Evolutionary conservation across 1,284 basidiomycete species (phyloP).

Genomic region (Lignosus rhinocerotis): DNA sequence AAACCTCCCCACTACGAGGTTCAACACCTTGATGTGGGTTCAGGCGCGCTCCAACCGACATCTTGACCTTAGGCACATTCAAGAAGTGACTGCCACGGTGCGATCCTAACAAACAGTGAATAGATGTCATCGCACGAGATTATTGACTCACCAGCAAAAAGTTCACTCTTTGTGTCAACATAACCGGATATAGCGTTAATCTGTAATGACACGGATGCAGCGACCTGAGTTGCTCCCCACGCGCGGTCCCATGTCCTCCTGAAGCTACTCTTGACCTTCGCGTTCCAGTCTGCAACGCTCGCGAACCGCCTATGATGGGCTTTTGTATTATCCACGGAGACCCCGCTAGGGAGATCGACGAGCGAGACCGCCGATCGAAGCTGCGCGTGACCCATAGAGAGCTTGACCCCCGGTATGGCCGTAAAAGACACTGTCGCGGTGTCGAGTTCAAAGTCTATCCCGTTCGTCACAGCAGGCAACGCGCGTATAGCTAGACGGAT

Average conservation of each 20-base stretch:
- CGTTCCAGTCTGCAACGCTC: slow-evolving; percentile 62
- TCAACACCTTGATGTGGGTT: slow-evolving; percentile 60
- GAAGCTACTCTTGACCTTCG: slow-evolving; percentile 57
- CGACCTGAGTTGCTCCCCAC: slow-evolving; percentile 61
- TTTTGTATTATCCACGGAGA: slow-evolving; percentile 30
- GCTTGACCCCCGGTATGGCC: slow-evolving; percentile 48
- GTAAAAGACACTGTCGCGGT: slow-evolving; percentile 50
- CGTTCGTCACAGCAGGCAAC: slow-evolving; percentile 64
- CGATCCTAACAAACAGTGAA: slow-evolving; percentile 5
- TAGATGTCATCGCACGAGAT: no score
- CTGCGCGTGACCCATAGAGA: slow-evolving; percentile 51
- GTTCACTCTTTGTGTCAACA: slow-evolving; percentile 32
- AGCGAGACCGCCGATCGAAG: slow-evolving; percentile 58
- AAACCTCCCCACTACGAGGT: slow-evolving; percentile 51
- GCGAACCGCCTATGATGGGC: slow-evolving; percentile 32
- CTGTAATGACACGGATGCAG: slow-evolving; percentile 50
- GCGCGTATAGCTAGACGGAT: slow-evolving; percentile 62
- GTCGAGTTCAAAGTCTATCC: slow-evolving; percentile 66
- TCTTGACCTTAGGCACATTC: slow-evolving; percentile 44
- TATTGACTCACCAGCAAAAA: slow-evolving; percentile 12
- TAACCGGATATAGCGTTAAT: slow-evolving; percentile 49
- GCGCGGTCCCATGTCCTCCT: slow-evolving; percentile 66
- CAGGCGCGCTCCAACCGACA: slow-evolving; percentile 53
- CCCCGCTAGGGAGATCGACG: slow-evolving; percentile 44
- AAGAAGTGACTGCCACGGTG: slow-evolving; percentile 37